Evolutionary conservation across 2,329 filamentous ascomycete genomes (phyloP).

Genomic region (Verticillium albo-atrum): DNA sequence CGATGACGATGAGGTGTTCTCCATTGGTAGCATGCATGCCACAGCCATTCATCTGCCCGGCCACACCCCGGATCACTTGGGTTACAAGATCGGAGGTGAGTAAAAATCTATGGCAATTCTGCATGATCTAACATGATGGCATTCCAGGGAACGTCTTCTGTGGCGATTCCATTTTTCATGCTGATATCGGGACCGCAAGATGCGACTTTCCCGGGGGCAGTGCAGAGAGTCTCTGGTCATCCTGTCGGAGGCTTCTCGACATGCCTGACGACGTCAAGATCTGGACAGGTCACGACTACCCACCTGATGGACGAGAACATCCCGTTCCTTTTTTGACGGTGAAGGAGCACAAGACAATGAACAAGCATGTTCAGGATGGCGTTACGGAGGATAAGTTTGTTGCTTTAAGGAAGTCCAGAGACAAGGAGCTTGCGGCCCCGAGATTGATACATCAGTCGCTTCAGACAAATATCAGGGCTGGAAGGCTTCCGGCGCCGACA

Average conservation of each 20-base stretch:
- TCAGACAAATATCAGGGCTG: slow-evolving; percentile 49
- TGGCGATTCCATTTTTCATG: slow-evolving; percentile 49
- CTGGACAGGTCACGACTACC: slow-evolving; percentile 54
- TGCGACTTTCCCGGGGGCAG: slow-evolving; percentile 52
- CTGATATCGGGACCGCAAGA: slow-evolving; percentile 46
- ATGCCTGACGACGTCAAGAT: slow-evolving; percentile 40
- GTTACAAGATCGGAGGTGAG: slow-evolving; percentile 48
- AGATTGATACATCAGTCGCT: slow-evolving; percentile 44
- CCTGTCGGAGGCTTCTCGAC: slow-evolving; percentile 34
- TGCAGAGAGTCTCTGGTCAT: slow-evolving; percentile 36
- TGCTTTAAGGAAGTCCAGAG: slow-evolving; percentile 34
- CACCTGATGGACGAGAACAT: slow-evolving; percentile 24
- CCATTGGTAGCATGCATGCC: slow-evolving; percentile 40
- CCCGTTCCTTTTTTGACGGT: slow-evolving; percentile 40
- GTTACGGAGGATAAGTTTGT: slow-evolving; percentile 39
- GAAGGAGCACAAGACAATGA: slow-evolving; percentile 36
- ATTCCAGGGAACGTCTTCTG: slow-evolving; percentile 40
- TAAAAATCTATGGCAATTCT: background rate
- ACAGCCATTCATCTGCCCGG: slow-evolving; percentile 52
- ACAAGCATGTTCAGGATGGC: slow-evolving; percentile 42
- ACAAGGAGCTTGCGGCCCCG: slow-evolving; percentile 36
- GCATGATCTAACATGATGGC: background rate
- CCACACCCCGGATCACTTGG: slow-evolving; percentile 57
- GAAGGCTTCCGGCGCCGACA: slow-evolving; percentile 31
- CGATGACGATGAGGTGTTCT: slow-evolving; percentile 48